Conservation (phyloP, 129 eudicot species). For the Arctium lappa region DNA sequence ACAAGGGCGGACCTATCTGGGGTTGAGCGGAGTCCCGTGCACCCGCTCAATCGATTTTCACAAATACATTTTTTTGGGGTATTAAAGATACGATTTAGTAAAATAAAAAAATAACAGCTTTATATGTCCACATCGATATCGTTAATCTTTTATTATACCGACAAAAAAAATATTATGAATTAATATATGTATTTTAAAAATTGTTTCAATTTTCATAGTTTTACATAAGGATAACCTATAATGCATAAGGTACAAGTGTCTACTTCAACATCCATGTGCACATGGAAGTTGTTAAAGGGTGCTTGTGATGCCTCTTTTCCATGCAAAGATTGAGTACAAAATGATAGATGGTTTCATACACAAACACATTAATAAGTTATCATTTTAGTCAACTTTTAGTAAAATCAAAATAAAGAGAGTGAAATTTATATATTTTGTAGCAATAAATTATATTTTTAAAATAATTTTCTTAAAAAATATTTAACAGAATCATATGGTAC, state of each 20-base stretch:
- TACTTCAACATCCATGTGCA: conserved; percentile 11
- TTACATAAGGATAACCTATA: not conserved
- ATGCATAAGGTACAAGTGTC: not conserved
- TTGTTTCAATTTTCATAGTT: not conserved
- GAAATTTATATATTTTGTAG: not conserved
- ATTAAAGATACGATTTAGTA: too few species aligned
- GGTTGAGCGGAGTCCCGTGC: too few species aligned
- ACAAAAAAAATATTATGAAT: not conserved
- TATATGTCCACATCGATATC: too few species aligned
- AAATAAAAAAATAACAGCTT: not conserved
- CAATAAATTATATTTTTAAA: too few species aligned
- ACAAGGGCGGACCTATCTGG: too few species aligned
- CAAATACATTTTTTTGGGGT: too few species aligned
- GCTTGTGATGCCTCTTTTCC: conserved; percentile 9
- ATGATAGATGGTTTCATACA: conserved; percentile 27
- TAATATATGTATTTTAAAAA: too few species aligned
- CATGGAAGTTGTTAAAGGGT: conserved; percentile 16
- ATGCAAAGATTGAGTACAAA: conserved; percentile 8
- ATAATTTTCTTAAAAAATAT: not conserved
- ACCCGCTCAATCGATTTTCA: too few species aligned
- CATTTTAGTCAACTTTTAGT: conserved; percentile 24
- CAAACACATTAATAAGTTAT: conserved; percentile 26
- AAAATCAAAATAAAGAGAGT: not conserved
- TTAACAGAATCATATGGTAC: not conserved
- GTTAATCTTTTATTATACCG: not conserved